Percentiles rank a stretch among this genome's conserved stretches.
These are phyloP conservation scores for Aspergillus sp. DNA, from an alignment of 2,329 filamentous ascomycete species.

Conservation along the genomic window DNA sequence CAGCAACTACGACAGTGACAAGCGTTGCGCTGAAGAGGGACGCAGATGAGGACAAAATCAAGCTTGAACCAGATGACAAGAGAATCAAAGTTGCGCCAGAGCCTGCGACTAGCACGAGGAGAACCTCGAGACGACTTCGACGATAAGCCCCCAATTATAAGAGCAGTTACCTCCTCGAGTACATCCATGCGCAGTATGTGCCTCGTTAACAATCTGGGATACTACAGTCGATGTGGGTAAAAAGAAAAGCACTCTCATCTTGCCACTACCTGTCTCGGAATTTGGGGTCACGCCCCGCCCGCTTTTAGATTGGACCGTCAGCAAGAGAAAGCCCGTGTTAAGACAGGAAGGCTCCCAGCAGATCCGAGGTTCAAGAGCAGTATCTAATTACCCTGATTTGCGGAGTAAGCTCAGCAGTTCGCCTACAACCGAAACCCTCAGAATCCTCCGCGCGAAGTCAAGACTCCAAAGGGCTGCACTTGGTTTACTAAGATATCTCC, in stretches of 20 bases:
- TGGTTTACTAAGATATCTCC: no score
- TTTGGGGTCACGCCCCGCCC: not conserved
- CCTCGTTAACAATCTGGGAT: not conserved
- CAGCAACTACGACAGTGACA: constrained; percentile 23
- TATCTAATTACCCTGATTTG: not conserved
- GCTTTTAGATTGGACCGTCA: not conserved
- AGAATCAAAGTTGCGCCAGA: constrained; percentile 22
- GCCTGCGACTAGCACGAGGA: constrained; percentile 25
- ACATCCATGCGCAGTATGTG: not conserved
- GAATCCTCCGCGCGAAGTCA: not conserved
- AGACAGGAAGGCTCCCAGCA: not conserved
- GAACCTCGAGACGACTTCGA: constrained; percentile 33
- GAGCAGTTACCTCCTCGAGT: not conserved
- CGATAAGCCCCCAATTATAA: not conserved
- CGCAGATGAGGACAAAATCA: constrained; percentile 21
- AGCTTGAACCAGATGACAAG: constrained; percentile 20
- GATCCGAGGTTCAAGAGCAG: not conserved
- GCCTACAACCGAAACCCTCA: not conserved
- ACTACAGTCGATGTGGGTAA: not conserved
- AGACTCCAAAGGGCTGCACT: no score
- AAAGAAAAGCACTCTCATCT: not conserved
- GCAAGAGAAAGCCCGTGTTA: not conserved
- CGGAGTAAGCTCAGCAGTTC: not conserved
- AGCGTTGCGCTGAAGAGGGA: constrained; percentile 25
- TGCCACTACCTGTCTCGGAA: not conserved